Evolutionary conservation across 2,329 filamentous ascomycete genomes (phyloP), one percentile per base, ranked within the genome.

Genomic region (Cordyceps pruinosa): DNA sequence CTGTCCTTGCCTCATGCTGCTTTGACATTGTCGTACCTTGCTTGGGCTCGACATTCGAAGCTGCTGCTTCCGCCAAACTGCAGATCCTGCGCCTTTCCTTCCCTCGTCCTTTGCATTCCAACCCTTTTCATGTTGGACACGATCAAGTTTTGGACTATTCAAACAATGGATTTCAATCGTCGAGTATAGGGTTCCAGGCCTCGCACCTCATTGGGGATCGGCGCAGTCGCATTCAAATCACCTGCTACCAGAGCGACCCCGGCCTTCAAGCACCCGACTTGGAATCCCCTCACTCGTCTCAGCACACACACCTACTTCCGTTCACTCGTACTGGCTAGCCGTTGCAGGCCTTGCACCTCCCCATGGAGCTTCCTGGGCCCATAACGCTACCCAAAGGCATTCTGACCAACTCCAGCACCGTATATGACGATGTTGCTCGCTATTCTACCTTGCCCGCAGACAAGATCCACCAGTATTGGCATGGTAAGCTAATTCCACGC

Each of bases 331-430:
- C 9, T 28, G 21, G 23, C 48, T 30, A 17, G 12, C 26, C 15
- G 28, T 10, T 42, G 39, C 21, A 42, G 13, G 17, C 23, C 23
- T 26, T 28, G 42, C 42, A n/a, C 25, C 17, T 12, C 12, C 25
- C 44, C 13, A 73, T 73, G 71, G 69, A 72, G 59, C 61, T 67
- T 51, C 68, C 65, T 39, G 64, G 72, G 63, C 68, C 72, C 37
- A 73, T 77, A 69, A 74, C 82, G 35, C 64, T 85, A 65, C 82
- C 82, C 21, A 78, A 79, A 66, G 82, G 81, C 66, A 77, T 85
- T 59, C 74, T 85, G 59, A 73, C 75, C 50, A 85, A 84, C 68
- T 76, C 74, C 9, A 69, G 70, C 34, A 71, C 73, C 50, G 73
- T 84, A 34, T 82, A 83, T 62, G 73, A 74, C 26, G 78, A 81